Percentiles rank a stretch among this genome's conserved stretches.
Evolutionary conservation across 352 stramenopile species (phyloP).

Genomic region (Phytophthora hybrid): DNA sequence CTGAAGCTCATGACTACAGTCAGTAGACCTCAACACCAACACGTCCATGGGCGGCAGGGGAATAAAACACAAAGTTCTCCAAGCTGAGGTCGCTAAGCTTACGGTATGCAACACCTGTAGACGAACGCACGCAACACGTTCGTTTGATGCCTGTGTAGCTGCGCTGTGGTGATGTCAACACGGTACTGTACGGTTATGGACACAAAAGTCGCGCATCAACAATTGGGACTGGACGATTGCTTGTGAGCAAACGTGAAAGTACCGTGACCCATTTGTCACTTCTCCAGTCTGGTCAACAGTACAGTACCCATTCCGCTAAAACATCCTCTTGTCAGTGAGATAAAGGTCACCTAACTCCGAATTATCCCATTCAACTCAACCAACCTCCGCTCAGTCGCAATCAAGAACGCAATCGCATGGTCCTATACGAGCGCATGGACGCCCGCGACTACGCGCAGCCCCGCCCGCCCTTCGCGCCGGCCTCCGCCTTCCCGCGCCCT

Average conservation of each 20-base stretch:
- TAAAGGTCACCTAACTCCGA: background rate
- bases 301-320: background rate
- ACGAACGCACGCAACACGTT: no score
- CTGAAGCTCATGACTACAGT: no score
- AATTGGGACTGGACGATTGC: no score
- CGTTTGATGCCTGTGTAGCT: no score
- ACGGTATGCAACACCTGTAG: no score
- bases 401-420: conserved; percentile 4
- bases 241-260: background rate
- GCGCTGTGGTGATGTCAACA: no score
- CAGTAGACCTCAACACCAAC: no score
- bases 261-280: background rate
- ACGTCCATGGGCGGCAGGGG: no score
- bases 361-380: background rate
- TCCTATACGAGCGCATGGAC: conserved; percentile 8
- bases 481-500: conserved; percentile 24
- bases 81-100: no score
- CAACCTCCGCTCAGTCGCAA: conserved; percentile 19
- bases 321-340: background rate
- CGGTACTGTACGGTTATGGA: background rate
- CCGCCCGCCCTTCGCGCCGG: background rate
- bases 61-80: no score
- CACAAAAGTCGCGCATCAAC: background rate
- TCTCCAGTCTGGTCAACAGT: background rate
- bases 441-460: background rate